Evolutionary conservation across 495 filamentous ascomycete genomes (phyloP), one percentile per base, ranked within the genome.

Genomic region (Viridothelium virens): DNA sequence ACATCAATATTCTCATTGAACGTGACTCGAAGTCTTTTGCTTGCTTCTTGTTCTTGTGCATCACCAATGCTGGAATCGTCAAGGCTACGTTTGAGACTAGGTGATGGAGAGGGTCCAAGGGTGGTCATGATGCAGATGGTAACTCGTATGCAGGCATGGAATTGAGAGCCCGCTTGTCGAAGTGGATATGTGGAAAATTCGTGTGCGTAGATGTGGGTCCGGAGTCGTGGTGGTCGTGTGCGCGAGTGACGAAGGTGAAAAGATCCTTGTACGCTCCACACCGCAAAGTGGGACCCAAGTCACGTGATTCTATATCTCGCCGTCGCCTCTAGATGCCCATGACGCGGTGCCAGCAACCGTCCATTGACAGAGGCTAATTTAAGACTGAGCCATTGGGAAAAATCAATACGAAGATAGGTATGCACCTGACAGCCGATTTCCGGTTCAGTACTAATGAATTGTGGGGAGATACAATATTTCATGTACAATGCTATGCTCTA

Each of bases 1-100:
- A 87, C 82, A 70, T 89, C 84, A 50, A 91, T 84, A 34, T 86
- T 82, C 46, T 87, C 80, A 67, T 91, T 85, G 75, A 95, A 96
- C 46, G 88, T 84, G 37, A 96, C 91, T 36, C 53, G 53, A 34
- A 2, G 53, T 59, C 31, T 33, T 36, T 59, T 59, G 53, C 31
- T 59, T 31, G 53, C 53, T 3, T 36, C 53, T 59, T 36, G 53
- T 3, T 33, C 53, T 33, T 33, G n/a, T 59, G n/a, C 53, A 59
- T 59, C 0, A 36, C 36, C 31, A 36, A 59, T 59, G 31, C 36
- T 36, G 25, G 53, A 59, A 18, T 59, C 53, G 3, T 4, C 53
- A 18, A 7, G 36, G 53, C 31, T 59, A 14, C 53, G 53, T 59
- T 59, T 59, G 31, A 59, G 53, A 18, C 53, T 59, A 18, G 53